These are phyloP conservation scores for Pseudonitzschia multiseries DNA, from an alignment of 108 stramenopile species.

Conservation along the genomic window DNA sequence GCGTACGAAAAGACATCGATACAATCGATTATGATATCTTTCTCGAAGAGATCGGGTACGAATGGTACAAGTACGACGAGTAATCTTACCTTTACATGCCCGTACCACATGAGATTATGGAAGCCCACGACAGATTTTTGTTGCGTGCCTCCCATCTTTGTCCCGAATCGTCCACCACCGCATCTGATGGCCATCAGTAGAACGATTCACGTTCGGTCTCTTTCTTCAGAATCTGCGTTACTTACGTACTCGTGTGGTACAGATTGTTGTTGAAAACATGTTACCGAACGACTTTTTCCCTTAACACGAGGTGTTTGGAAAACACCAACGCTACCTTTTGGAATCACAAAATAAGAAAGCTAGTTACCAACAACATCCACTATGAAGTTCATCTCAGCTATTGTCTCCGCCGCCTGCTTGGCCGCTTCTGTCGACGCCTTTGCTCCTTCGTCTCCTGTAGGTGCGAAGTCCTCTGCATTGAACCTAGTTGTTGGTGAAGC, in stretches of 20 bases:
- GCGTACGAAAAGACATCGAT: background rate
- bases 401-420: conserved; percentile 13
- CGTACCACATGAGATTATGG: background rate
- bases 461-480: conserved; percentile 34
- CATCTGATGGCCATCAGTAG: background rate
- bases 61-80: background rate
- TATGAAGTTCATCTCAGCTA: conserved; percentile 20
- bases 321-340: background rate
- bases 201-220: background rate
- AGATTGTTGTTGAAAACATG: no score
- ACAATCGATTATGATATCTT: background rate
- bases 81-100: background rate
- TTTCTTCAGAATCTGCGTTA: no score
- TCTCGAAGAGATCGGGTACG: background rate
- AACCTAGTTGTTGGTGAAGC: conserved; percentile 70
- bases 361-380: background rate
- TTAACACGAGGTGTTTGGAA: no score
- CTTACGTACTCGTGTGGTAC: background rate
- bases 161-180: background rate
- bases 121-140: background rate
- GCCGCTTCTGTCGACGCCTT: conserved; percentile 48
- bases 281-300: no score
- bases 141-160: background rate
- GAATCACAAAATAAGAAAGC: background rate
- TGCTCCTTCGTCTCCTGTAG: conserved; percentile 37